Percentiles rank a stretch among this genome's conserved stretches.
phyloP scores from a whole-genome alignment of 1,139 yeast species.

The Williopsis jadinii region DNA sequence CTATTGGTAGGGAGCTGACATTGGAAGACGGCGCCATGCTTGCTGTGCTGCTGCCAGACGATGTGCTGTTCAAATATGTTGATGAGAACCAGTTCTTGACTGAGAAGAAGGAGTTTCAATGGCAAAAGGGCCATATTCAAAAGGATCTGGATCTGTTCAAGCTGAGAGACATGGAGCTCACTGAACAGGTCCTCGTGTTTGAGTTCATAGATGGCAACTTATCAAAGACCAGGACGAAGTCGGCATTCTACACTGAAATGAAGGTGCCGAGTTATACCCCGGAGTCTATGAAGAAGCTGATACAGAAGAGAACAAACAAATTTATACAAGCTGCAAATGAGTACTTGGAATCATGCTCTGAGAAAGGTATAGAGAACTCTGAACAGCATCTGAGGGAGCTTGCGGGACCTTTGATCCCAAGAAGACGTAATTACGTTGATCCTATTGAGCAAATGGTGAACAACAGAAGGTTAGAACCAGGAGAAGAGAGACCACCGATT shows the following conservation, averaged over 20 bases:
- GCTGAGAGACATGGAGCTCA: constrained; percentile 30
- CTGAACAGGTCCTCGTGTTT: constrained; percentile 56
- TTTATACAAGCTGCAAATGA: constrained; percentile 39
- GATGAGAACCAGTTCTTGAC: constrained; percentile 59
- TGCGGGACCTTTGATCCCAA: constrained; percentile 40
- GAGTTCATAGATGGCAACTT: constrained; percentile 71
- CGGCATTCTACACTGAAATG: constrained; percentile 28
- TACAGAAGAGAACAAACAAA: constrained; percentile 48
- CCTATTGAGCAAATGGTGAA: constrained; percentile 44
- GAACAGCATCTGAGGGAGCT: constrained; percentile 28
- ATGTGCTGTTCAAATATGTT: constrained; percentile 63
- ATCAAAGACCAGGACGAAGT: constrained; percentile 32
- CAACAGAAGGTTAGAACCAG: constrained; percentile 21
- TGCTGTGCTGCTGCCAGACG: constrained; percentile 57
- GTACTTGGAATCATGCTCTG: constrained; percentile 32
- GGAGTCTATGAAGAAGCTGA: constrained; percentile 51
- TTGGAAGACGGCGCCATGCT: constrained; percentile 57
- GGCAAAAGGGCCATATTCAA: constrained; percentile 38
- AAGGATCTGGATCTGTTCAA: constrained; percentile 44
- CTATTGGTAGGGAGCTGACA: constrained; percentile 31
- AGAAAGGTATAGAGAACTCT: constrained; percentile 29
- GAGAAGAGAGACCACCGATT: constrained; percentile 30
- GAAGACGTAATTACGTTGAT: constrained; percentile 36
- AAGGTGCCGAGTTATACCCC: constrained; percentile 38
- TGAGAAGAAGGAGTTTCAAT: constrained; percentile 41